phyloP scores from a whole-genome alignment of 2,329 filamentous ascomycete genomes.

The Xylaria sp. region DNA sequence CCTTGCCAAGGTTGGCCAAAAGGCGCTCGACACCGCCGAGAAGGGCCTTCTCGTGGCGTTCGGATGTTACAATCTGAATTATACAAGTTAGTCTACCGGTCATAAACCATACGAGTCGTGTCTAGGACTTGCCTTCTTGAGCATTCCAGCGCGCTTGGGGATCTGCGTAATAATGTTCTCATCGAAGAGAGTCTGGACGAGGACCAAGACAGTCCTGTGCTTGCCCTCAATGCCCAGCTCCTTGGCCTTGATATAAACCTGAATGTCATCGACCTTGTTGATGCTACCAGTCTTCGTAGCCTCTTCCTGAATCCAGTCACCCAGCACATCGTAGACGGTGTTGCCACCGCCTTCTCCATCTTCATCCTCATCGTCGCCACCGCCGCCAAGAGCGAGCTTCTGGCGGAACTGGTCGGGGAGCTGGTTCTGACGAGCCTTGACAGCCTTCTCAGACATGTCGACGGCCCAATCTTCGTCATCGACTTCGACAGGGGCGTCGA shows the following conservation, averaged over 20 bases:
- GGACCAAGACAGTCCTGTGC: constrained; percentile 86
- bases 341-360: constrained; percentile 70
- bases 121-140: constrained; percentile 66
- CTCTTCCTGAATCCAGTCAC: constrained; percentile 81
- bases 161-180: constrained; percentile 87
- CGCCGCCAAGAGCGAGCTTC: constrained; percentile 68
- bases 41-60: constrained; percentile 92
- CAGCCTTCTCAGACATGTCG: constrained; percentile 91
- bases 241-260: constrained; percentile 94
- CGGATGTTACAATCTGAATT: constrained; percentile 69
- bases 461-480: constrained; percentile 94
- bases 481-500: constrained; percentile 52
- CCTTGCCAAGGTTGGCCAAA: constrained; percentile 63
- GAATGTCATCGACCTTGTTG: constrained; percentile 76
- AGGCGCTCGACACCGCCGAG: constrained; percentile 94
- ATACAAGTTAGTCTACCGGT: constrained; percentile 28
- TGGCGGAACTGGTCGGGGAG: constrained; percentile 94
- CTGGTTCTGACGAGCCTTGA: constrained; percentile 88
- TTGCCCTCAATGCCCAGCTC: constrained; percentile 91
- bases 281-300: constrained; percentile 67
- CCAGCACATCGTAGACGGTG: constrained; percentile 82
- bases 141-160: constrained; percentile 71
- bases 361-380: constrained; percentile 65
- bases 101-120: neutral
- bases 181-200: constrained; percentile 90